These are phyloP conservation scores for Talaromyces sp. DNA, from an alignment of 2,329 filamentous ascomycete species.

Conservation along the genomic window DNA sequence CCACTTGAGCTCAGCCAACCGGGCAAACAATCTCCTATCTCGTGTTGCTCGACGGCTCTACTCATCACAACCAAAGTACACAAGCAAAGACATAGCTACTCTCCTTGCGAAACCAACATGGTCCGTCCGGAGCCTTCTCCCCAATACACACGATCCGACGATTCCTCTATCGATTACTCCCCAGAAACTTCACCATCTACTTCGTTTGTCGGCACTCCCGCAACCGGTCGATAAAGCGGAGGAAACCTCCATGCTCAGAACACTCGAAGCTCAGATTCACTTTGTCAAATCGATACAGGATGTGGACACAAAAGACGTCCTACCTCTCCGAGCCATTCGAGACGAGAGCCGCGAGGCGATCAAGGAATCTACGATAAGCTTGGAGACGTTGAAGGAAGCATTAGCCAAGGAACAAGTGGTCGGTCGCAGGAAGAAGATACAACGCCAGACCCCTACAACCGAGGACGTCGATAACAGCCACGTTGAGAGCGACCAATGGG, in stretches of 20 bases:
- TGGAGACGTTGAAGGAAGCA: constrained; percentile 38
- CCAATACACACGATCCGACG: constrained; percentile 38
- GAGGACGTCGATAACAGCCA: constrained; percentile 28
- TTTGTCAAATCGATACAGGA: constrained; percentile 86
- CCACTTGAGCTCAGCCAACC: neutral
- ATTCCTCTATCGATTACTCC: constrained; percentile 54
- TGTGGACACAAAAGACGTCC: constrained; percentile 70
- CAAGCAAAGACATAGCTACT: constrained; percentile 32
- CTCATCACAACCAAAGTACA: constrained; percentile 16
- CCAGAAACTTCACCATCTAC: constrained; percentile 74
- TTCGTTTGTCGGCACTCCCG: constrained; percentile 85
- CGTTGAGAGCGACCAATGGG: constrained; percentile 53
- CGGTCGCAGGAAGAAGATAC: constrained; percentile 49
- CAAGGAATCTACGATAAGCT: constrained; percentile 41
- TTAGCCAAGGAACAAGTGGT: constrained; percentile 43
- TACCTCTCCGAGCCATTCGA: constrained; percentile 73
- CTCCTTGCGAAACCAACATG: constrained; percentile 72
- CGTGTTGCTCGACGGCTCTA: constrained; percentile 10
- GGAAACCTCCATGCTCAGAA: constrained; percentile 69
- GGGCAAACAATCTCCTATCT: neutral
- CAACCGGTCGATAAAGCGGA: constrained; percentile 62
- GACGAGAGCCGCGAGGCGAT: constrained; percentile 59
- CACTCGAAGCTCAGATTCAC: constrained; percentile 76
- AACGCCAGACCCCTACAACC: constrained; percentile 30
- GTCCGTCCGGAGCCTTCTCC: constrained; percentile 76